Conservation (phyloP, 2,329 filamentous ascomycete genomes). For the Lizonia empirigonia region DNA sequence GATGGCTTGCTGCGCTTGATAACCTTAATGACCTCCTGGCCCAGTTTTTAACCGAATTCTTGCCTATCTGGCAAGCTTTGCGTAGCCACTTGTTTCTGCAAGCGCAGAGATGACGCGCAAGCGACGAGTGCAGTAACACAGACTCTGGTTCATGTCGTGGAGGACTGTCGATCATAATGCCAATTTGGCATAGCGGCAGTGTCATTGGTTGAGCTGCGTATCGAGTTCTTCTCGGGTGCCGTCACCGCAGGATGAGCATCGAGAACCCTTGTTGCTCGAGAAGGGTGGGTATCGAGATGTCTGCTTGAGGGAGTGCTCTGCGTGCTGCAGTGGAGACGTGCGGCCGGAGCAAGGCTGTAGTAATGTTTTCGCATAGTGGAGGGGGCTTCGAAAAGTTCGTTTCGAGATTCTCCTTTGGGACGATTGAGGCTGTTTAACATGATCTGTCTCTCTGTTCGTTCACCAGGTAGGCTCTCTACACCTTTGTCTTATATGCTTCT, state of each 20-base stretch:
- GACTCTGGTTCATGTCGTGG: not conserved
- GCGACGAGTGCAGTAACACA: not conserved
- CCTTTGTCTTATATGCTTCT: not conserved
- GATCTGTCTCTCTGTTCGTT: not conserved
- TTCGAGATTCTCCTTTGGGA: not conserved
- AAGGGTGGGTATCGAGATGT: not conserved
- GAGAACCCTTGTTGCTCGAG: constrained; percentile 2
- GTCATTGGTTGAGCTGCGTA: constrained; percentile 1
- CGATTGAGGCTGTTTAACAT: not conserved
- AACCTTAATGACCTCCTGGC: not conserved
- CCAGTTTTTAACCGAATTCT: too few relatives aligned
- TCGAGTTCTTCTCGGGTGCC: not conserved
- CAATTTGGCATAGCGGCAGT: not conserved
- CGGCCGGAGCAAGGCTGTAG: not conserved
- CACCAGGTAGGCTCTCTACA: not conserved
- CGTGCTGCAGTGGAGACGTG: not conserved
- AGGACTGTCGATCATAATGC: constrained; percentile 7
- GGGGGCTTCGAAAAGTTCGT: not conserved
- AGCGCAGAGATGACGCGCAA: constrained; percentile 8
- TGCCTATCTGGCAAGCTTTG: not conserved
- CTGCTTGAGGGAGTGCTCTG: not conserved
- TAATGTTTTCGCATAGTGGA: constrained; percentile 6
- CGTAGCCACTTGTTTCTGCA: not conserved
- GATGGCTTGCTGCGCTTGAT: not conserved
- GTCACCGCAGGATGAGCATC: not conserved